Evolutionary conservation across 75 land plant species (phyloP), one percentile per base, ranked within the genome.

Genomic region (Cupressus sempervirens): DNA sequence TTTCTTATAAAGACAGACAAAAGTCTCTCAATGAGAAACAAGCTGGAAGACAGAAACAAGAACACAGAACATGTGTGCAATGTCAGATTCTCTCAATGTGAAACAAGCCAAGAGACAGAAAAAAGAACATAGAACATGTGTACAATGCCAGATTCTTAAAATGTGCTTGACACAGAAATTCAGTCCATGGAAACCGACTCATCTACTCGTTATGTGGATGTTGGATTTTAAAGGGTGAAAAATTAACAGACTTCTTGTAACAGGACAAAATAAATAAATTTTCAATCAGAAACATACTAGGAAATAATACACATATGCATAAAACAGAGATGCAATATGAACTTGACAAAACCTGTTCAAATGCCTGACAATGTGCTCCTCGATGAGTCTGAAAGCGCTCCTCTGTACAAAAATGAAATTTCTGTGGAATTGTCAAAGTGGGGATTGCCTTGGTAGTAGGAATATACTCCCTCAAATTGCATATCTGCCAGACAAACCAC

Each of bases 301-400:
- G 30, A 68, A 65, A 62, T 62, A n/a, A 68, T 68, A 13, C 32
- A 72, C 74, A 72, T 11, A 30, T 20, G 32, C 13, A 32, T 72
- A 72, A 36, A 32, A 72, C 35, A 32, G 10, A 2, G 68, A 26
- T 72, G 74, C 74, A 72, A 82, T 7, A 32, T 52, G 8, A 35
- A n/a, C 83, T 43, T 53, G 40, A 79, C 48, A 52, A 34, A 53
- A 82, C 83, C 83, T 53, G 65, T 50, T 58, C 35, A 82, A 82
- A 82, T 58, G 83, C 83, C 40, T 82, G 83, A 30, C 83, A 82
- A 82, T 48, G 54, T 34, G 83, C 4, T 82, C 83, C 83, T 52
- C 83, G 54, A 35, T 82, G 83, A 82, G 38, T 50, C 36, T 50
- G 58, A 82, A 82, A 82, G 58, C 83, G 83, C 9, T 82, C 83